Evolutionary conservation across 106 monocot species (phyloP).

Genomic region (Phalaenopsis aphrodite): DNA sequence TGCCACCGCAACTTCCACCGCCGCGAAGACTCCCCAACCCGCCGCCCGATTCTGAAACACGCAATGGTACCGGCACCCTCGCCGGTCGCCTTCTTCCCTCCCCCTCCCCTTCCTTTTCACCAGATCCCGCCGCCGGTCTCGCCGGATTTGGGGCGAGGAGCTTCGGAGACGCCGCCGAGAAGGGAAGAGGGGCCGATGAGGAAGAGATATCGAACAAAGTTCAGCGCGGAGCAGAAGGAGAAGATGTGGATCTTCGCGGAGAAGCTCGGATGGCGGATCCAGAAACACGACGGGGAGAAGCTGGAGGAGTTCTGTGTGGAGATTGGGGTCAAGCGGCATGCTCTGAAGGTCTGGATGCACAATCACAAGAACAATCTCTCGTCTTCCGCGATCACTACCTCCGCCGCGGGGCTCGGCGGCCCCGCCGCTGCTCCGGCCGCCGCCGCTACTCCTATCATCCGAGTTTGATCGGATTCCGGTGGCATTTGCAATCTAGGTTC

Average conservation of each 20-base stretch:
- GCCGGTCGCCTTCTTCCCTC: conserved; percentile 7
- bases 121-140: conserved; percentile 3
- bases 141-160: conserved; percentile 14
- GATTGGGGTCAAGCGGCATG: conserved; percentile 57
- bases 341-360: conserved; percentile 80
- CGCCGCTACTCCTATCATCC: neutral
- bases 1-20: conserved; percentile 73
- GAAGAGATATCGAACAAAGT: conserved; percentile 17
- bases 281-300: conserved; percentile 52
- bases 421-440: neutral
- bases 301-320: conserved; percentile 66
- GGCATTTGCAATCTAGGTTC: too few relatives aligned
- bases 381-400: neutral
- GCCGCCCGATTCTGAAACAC: conserved; percentile 21
- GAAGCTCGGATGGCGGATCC: conserved; percentile 73
- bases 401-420: neutral
- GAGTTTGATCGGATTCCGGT: conserved; percentile 5
- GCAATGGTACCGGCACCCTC: neutral
- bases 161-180: conserved; percentile 47
- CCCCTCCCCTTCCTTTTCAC: conserved; percentile 6
- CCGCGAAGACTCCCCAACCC: conserved; percentile 34
- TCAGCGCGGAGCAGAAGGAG: conserved; percentile 63
- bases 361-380: conserved; percentile 56
- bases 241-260: conserved; percentile 79
- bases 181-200: conserved; percentile 7